phyloP scores from a whole-genome alignment of 768 basidiomycete species.

The Termitomyces sp. region DNA sequence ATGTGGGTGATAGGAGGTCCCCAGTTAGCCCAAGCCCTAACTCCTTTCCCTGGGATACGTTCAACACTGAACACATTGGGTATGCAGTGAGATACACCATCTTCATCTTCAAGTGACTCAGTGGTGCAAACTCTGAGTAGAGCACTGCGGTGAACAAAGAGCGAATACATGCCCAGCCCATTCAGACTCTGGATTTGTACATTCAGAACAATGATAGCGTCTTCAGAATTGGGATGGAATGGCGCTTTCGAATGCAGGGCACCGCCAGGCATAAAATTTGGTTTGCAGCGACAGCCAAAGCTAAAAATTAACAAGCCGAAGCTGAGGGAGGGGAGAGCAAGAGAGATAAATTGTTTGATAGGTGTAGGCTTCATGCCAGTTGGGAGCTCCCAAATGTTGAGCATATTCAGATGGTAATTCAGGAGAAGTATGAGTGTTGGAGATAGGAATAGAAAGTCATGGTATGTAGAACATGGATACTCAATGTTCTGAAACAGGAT shows the following conservation, averaged over 20 bases:
- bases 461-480: slow-evolving; percentile 14
- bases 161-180: background rate
- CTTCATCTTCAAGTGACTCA: background rate
- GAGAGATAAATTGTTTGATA: background rate
- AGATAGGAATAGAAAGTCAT: slow-evolving; percentile 20
- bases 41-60: background rate
- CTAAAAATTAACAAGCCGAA: background rate
- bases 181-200: background rate
- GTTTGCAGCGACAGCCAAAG: slow-evolving; percentile 12
- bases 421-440: slow-evolving; percentile 21
- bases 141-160: slow-evolving; percentile 9
- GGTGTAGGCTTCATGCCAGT: background rate
- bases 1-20: slow-evolving; percentile 17
- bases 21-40: slow-evolving; percentile 15
- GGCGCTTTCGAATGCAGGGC: background rate
- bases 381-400: slow-evolving; percentile 22
- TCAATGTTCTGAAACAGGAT: background rate
- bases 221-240: slow-evolving; percentile 1
- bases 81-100: background rate
- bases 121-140: slow-evolving; percentile 1
- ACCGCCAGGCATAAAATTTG: slow-evolving; percentile 7
- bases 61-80: background rate
- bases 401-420: slow-evolving; percentile 14
- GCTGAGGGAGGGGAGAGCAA: slow-evolving; percentile 1
- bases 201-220: slow-evolving; percentile 12